These are phyloP conservation scores for Hypomyces perniciosus DNA, from an alignment of 2,329 filamentous ascomycete species.

Conservation along the genomic window DNA sequence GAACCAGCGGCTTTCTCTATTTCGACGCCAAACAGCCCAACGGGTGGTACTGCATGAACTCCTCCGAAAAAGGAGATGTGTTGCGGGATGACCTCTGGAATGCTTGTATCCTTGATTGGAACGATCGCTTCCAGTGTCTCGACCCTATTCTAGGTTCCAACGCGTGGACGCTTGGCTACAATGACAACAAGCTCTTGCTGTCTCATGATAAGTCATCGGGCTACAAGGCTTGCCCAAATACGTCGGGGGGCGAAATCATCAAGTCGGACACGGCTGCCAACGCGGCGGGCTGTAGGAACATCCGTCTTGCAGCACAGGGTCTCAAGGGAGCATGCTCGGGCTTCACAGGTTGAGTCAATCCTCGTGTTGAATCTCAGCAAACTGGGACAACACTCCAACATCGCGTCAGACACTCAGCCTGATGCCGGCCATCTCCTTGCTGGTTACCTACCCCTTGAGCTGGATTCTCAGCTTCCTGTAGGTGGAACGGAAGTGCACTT, in stretches of 20 bases:
- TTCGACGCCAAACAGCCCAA: conserved; percentile 19
- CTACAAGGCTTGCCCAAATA: conserved; percentile 23
- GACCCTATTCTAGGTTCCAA: conserved; percentile 26
- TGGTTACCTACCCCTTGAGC: too few species aligned
- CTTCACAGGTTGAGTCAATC: not conserved
- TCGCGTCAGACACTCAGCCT: too few species aligned
- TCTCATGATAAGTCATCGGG: conserved; percentile 19
- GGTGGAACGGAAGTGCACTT: too few species aligned
- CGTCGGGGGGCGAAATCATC: conserved; percentile 18
- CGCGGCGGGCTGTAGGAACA: conserved; percentile 18
- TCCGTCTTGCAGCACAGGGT: conserved; percentile 20
- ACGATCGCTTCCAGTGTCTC: conserved; percentile 25
- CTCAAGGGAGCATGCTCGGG: conserved; percentile 23
- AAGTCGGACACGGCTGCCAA: conserved; percentile 16
- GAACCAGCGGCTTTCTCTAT: conserved; percentile 21
- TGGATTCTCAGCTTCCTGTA: too few species aligned
- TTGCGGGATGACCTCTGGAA: conserved; percentile 25
- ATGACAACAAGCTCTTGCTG: conserved; percentile 18
- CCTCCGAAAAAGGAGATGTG: conserved; percentile 18
- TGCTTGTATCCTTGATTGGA: conserved; percentile 27
- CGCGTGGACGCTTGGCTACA: conserved; percentile 22
- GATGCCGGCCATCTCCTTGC: too few species aligned
- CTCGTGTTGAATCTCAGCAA: not conserved
- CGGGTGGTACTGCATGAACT: conserved; percentile 28
- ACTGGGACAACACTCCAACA: too few species aligned